Base-by-base conservation (phyloP, 495 filamentous ascomycete genomes). In the Emericellopsis terricola region DNA sequence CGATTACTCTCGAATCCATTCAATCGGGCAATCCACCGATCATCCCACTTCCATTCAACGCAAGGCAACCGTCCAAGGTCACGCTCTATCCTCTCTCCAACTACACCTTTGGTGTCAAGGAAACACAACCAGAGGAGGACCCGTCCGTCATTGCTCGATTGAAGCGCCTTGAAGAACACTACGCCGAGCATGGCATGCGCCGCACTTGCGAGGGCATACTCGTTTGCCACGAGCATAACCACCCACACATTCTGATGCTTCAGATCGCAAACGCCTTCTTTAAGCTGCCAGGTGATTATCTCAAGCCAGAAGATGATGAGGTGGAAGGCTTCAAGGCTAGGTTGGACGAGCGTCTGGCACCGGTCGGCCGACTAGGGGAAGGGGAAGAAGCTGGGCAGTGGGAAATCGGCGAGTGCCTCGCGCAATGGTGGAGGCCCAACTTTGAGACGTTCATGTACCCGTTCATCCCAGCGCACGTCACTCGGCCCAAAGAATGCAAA, bases 391-490 rank as follows among this genome's bases (percentile, higher is more conserved):
- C 81, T 5, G 83, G 78, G 38, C 82, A 91, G 42, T 97, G 89
- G 89, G 68, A 91, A 49, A 77, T 97, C 50, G 81, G 78, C 38
- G 86, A 94, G 45, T 91, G 84, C 3, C 68, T 97, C 30, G 87
- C 89, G 24, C 85, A 93, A 59, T 97, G 91, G 89, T 97, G 85
- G 85, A 65, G 89, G 18, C 89, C 89, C 28, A 96, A 94, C 59
- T 94, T 96, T 48, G 89, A 97, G 62, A 97, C 89, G 1, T 96
- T 94, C 64, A 94, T 94, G 89, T 97, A 97, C 53, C 89, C 89
- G 1, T 97, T 92, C 56, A 73, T 94, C 29, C 89, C 89, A 5
- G 80, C 84, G 13, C 89, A 97, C 54, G 80, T 93, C 38, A 93
- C 89, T 7, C 68, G 91, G 28, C 89, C 89, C 13, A 97, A 94